Base-by-base conservation (phyloP, 2,329 filamentous ascomycete species). In the Torrubiellomyces zombiae region DNA sequence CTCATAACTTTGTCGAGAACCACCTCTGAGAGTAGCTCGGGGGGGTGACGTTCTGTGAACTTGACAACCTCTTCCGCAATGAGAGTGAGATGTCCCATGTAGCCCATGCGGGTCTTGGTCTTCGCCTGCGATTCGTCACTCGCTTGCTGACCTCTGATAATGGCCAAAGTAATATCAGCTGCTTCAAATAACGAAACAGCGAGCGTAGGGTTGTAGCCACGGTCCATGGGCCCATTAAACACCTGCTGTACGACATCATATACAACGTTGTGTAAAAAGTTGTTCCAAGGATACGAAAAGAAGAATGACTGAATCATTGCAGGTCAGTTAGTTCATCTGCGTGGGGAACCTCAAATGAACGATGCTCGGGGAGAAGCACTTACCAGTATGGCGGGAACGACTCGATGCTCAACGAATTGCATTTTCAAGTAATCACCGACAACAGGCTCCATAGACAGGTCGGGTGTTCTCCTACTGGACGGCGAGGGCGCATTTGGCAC, bases 201-300 rank as follows among this genome's bases (percentile, higher is more conserved):
- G 25, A 98, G 59, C 23, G 72, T 75, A 8, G 81, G 75, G 50
- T 98, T 98, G 55, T 77, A 94, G 15, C 89, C 85, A 31, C 83
- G 77, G 39, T 95, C 86, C 79, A 98, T 93, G 1, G 83, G 83
- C 7, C 89, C 89, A 45, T 98, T 98, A 51, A 98, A 95, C 1
- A 98, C 89, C 56, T 98, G 89, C 50, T 98, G 89, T 21, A 98
- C 81, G 43, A 98, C 85, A 48, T 98, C 89, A 47, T 98, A 98
- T 23, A 98, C 89, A 21, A 98, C 89, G 44, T 98, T 98, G 54
- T 98, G 89, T 21, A 98, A 65, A 45, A 98, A 98, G 50, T 98
- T 98, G 53, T 98, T 98, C 89, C 89, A 98, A 1, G 89, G 86
- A 43, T 95, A 98, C 31, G 77, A 73, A 59, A 98, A 98, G 56